Evolutionary conservation across 306 rosid species (phyloP), one percentile per base, ranked within the genome.

Genomic region (Lupinus albus): DNA sequence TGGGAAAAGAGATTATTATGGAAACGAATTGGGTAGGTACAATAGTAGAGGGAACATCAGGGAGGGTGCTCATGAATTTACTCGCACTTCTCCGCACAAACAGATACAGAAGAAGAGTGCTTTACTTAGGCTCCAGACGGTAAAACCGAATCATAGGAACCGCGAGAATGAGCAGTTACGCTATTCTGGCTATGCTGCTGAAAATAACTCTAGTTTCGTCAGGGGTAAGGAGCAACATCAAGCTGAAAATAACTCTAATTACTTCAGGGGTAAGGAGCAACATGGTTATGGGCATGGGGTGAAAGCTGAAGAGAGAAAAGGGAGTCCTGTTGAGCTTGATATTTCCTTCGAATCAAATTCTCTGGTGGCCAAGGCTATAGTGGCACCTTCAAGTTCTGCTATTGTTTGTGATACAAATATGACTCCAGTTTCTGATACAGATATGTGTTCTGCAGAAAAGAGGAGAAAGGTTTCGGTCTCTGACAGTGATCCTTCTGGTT

Each of bases 101-200:
- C 98, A 84, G 74, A 49, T 82, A 20, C 98, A 93, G 76, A 93
- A 93, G 84, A 93, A 86, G 84, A 93, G 97, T 80, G 98, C 93
- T 18, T 80, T 93, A 74, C 93, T 93, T 48, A 82, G 98, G 64
- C 62, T 93, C 62, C 94, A 93, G 71, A 78, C 67, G 4, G 79
- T 58, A 0, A 89, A 86, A 73, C 85, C 89, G 4, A 77, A 77
- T 65, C 77, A 80, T 55, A 75, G 86, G 78, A 83, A 57, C 57
- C 79, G 85, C 15, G 92, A 90, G 73, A 51, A 64, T 76, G 96
- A 84, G 39, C 86, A 79, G 50, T 73, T 39, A 25, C 81, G 68
- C 39, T 78, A 82, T 70, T 18, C 80, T 16, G 84, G 78, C 64
- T 77, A 88, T 74, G 80, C 45, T 61, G 79, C 84, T 64, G 85